Evolutionary conservation across 768 basidiomycete species (phyloP), one percentile per base, ranked within the genome.

Genomic region (Pleurotus pulmonarius): DNA sequence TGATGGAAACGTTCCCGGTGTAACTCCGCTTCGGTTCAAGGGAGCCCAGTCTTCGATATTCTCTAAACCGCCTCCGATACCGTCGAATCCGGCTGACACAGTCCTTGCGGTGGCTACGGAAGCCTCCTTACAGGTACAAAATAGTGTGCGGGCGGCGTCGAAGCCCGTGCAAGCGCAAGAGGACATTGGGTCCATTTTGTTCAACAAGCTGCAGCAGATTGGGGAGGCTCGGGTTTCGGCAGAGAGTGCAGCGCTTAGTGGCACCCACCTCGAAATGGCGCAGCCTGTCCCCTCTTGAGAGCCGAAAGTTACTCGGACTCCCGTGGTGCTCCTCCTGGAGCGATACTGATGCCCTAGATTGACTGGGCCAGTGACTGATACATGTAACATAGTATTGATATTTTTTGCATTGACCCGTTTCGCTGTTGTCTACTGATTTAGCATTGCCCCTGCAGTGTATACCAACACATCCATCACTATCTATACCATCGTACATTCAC

Each of bases 61-160:
- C 46, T 58, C 57, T 18, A 53, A 53, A 41, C 51, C 51, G 8
- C 51, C 51, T 40, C 51, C 39, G 16, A 37, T 22, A 16, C 3
- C 49, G 49, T 16, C 22, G 46, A 47, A 20, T 16, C 46, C 46
- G 24, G 8, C 25, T 15, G 41, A 44, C 41, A 44, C 6, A 44
- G 12, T 22, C 5, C 41, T 44, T 16, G 41, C 41, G n/a, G 41
- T 22, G n/a, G 20, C 41, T 44, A 13, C n/a, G 41, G n/a, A 44
- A 22, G 20, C 41, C n/a, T 12, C 41, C n/a, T 22, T 44, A 16
- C 41, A 44, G 20, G 41, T 16, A 22, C 29, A 34, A 34, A 34
- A 34, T 11, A 34, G 29, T 34, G 11, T 34, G 29, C 29, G 7
- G 29, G 29, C 29, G 29, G 29, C 46, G 5, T 16, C 22, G 22